Evolutionary conservation across 495 filamentous ascomycete genomes (phyloP).

Genomic region (Tetracladium marchalianum): DNA sequence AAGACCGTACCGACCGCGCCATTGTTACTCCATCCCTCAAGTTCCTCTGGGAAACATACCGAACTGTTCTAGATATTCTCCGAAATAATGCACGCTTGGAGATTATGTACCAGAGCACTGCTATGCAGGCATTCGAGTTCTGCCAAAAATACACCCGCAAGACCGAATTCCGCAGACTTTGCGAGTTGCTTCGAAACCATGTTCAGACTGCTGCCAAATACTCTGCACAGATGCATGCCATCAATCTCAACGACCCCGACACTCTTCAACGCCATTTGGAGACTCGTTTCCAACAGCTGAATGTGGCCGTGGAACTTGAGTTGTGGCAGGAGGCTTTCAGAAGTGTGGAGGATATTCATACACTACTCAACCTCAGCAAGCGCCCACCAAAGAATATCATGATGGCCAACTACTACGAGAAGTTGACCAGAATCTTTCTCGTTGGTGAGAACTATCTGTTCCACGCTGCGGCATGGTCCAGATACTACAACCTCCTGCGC

Average conservation of each 20-base stretch:
- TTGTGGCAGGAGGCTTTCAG: conserved; percentile 99
- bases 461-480: conserved; percentile 93
- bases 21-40: conserved; percentile 99
- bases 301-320: conserved; percentile 95
- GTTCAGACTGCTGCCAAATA: conserved; percentile 99
- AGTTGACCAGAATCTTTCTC: conserved; percentile 93
- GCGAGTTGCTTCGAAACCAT: conserved; percentile 96
- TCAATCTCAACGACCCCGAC: conserved; percentile 95
- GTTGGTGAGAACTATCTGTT: conserved; percentile 99
- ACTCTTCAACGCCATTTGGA: conserved; percentile 94
- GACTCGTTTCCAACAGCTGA: conserved; percentile 96
- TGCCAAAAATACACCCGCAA: conserved; percentile 96
- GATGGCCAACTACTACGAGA: conserved; percentile 99
- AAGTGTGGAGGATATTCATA: conserved; percentile 98
- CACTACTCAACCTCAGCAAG: conserved; percentile 97
- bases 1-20: conserved; percentile 91
- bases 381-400: conserved; percentile 98
- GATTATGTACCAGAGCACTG: conserved; percentile 96
- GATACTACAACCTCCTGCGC: conserved; percentile 93
- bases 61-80: conserved; percentile 93
- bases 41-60: conserved; percentile 99
- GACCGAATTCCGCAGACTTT: conserved; percentile 97
- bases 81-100: conserved; percentile 98
- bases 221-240: conserved; percentile 96
- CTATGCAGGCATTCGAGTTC: conserved; percentile 96